Conservation (phyloP, 164 flowering plant genomes). For the Dillenia suffruticosa region DNA sequence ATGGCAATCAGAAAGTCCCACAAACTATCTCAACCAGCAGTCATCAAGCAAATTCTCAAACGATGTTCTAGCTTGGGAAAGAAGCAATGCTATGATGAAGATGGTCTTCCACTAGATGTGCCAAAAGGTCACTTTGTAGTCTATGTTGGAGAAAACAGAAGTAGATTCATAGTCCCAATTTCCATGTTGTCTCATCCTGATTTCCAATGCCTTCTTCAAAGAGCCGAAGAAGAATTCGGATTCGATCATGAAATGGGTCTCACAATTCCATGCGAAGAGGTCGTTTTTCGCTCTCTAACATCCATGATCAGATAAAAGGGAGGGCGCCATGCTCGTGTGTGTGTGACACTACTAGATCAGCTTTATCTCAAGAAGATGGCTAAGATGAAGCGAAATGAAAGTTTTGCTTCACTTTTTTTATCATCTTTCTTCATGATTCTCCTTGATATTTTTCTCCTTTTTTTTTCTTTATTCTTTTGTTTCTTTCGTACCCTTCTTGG, state of each 20-base stretch:
- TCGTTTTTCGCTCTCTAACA: slow-evolving; percentile 52
- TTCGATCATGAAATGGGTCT: slow-evolving; percentile 71
- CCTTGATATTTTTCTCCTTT: slow-evolving; percentile 1
- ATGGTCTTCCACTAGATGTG: slow-evolving; percentile 13
- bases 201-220: slow-evolving; percentile 49
- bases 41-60: slow-evolving; percentile 48
- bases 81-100: slow-evolving; percentile 27
- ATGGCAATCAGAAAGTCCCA: slow-evolving; percentile 42
- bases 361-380: slow-evolving; percentile 8
- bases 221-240: slow-evolving; percentile 63
- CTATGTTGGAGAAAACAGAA: slow-evolving; percentile 39
- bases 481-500: slow-evolving; percentile 7
- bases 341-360: slow-evolving; percentile 4
- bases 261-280: slow-evolving; percentile 77
- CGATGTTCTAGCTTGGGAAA: slow-evolving; percentile 60
- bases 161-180: slow-evolving; percentile 52
- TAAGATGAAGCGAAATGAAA: slow-evolving; percentile 11
- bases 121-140: slow-evolving; percentile 19
- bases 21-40: slow-evolving; percentile 46
- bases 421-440: slow-evolving; percentile 12
- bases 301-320: slow-evolving; percentile 41
- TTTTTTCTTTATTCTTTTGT: background rate
- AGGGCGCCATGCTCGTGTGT: background rate
- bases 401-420: slow-evolving; percentile 21
- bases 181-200: slow-evolving; percentile 50